Conservation (phyloP, 371 early-diverging fungal species). For the Zancudomyces culisetae region DNA sequence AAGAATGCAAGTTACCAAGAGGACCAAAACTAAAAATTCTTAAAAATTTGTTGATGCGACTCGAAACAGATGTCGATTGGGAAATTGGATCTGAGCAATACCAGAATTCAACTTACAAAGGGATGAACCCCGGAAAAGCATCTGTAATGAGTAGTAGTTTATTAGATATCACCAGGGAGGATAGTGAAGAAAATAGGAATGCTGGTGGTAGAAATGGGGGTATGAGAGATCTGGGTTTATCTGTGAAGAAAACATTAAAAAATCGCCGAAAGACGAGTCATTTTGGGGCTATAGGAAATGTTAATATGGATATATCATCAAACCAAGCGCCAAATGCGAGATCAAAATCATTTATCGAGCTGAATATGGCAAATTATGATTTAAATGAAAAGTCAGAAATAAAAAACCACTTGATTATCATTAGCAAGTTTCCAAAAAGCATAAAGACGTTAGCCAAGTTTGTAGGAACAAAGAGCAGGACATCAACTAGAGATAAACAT, state of each 20-base stretch:
- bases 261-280: neutral
- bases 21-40: neutral
- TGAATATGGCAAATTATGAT: too few relatives aligned
- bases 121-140: neutral
- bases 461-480: neutral
- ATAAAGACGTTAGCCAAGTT: neutral
- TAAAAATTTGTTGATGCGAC: neutral
- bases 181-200: neutral
- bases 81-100: neutral
- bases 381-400: neutral
- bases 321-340: too few relatives aligned
- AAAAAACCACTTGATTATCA: neutral
- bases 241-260: neutral
- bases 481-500: neutral
- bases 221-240: neutral
- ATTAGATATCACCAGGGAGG: neutral
- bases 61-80: neutral
- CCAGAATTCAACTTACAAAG: neutral
- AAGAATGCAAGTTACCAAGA: neutral
- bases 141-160: neutral
- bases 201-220: neutral
- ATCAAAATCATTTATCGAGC: too few relatives aligned
- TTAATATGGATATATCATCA: too few relatives aligned
- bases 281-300: too few relatives aligned
- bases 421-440: neutral